These are phyloP conservation scores for Styphnolobium japonicum DNA, from an alignment of 306 rosid genomes.

Conservation along the genomic window DNA sequence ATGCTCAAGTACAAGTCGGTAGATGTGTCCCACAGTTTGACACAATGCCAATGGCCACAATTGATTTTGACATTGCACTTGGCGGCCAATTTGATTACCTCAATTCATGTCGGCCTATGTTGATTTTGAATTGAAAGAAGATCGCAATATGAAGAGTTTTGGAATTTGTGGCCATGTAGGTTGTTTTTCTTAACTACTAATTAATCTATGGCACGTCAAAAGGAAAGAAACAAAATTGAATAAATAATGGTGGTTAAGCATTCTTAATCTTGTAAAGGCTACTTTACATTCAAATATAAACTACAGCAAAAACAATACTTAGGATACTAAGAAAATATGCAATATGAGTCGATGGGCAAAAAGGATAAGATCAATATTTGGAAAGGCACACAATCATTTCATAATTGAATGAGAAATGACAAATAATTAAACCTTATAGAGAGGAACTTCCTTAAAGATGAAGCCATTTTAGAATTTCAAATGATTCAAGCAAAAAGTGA, in stretches of 20 bases:
- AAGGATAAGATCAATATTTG: neutral
- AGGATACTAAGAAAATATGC: neutral
- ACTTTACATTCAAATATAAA: neutral
- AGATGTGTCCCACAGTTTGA: conserved; percentile 27
- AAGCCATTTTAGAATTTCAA: neutral
- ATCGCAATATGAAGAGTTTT: neutral
- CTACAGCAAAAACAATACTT: neutral
- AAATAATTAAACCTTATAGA: neutral
- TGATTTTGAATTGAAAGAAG: neutral
- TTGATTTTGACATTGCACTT: neutral
- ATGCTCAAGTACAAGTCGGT: conserved; percentile 29
- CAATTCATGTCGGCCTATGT: neutral
- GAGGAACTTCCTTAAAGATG: neutral
- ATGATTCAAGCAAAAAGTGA: neutral
- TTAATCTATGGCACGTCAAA: neutral
- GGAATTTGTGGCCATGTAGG: neutral
- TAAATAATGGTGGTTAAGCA: neutral
- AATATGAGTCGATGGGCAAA: neutral
- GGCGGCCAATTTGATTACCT: neutral
- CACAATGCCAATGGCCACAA: conserved; percentile 25
- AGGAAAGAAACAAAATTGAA: neutral
- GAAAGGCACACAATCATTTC: neutral
- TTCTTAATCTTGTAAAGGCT: conserved; percentile 8
- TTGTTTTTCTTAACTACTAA: neutral
- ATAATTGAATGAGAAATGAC: neutral